phyloP scores from a whole-genome alignment of 2,329 filamentous ascomycete species.

The Lachnellula occidentalis region DNA sequence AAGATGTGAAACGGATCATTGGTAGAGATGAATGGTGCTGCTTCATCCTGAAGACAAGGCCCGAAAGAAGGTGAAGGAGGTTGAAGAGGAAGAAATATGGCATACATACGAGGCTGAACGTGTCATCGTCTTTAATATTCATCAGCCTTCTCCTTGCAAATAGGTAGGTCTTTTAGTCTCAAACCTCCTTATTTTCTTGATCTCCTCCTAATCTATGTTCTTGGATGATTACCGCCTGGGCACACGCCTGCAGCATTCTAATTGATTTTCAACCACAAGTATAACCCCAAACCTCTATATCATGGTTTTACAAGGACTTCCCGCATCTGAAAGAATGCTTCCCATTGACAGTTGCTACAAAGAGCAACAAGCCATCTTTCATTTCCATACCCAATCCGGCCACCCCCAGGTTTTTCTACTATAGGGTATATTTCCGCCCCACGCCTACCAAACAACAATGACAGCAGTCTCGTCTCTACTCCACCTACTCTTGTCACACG shows the following conservation, averaged over 20 bases:
- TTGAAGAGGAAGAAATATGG: constrained; percentile 87
- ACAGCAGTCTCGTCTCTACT: too few relatives aligned
- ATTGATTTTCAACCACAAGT: background rate
- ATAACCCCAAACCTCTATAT: too few relatives aligned
- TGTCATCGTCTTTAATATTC: constrained; percentile 87
- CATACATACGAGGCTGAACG: constrained; percentile 71
- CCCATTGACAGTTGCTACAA: too few relatives aligned
- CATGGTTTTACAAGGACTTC: too few relatives aligned
- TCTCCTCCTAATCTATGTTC: background rate
- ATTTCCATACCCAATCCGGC: too few relatives aligned
- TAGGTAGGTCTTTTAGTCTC: background rate
- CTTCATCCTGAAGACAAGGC: background rate
- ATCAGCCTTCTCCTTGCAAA: constrained; percentile 27
- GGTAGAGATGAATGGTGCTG: background rate
- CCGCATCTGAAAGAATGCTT: too few relatives aligned
- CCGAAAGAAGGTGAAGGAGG: constrained; percentile 81
- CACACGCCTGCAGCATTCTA: background rate
- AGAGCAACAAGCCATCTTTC: too few relatives aligned
- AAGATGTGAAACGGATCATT: background rate
- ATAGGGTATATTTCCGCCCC: background rate
- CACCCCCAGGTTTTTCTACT: too few relatives aligned
- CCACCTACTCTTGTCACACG: too few relatives aligned
- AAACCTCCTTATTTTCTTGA: background rate
- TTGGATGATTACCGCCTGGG: background rate
- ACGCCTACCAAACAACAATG: background rate